phyloP scores from a whole-genome alignment of 768 basidiomycete species.

The Termitomyces bulborhizus region DNA sequence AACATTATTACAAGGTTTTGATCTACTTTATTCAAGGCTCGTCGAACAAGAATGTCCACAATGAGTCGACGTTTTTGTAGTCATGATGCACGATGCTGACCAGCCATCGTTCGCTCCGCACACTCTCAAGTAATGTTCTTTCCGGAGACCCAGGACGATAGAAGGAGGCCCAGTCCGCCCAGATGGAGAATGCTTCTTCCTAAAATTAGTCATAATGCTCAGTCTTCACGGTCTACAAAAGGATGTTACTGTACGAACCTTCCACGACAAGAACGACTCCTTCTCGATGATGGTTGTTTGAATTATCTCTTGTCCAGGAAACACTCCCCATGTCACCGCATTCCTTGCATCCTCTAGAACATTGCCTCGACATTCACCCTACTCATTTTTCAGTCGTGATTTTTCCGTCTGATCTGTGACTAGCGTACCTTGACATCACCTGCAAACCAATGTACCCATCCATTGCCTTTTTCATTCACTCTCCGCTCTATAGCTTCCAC shows the following conservation, averaged over 20 bases:
- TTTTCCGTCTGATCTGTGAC: neutral
- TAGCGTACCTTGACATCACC: constrained; percentile 64
- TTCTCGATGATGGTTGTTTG: constrained; percentile 96
- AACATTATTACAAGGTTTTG: constrained; percentile 7
- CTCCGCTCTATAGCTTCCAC: constrained; percentile 55
- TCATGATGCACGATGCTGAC: constrained; percentile 93
- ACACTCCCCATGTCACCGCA: constrained; percentile 98
- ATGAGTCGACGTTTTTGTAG: constrained; percentile 67
- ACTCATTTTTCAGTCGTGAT: neutral
- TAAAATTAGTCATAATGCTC: constrained; percentile 23
- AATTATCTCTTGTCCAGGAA: constrained; percentile 92
- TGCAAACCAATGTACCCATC: constrained; percentile 83
- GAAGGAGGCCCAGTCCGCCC: constrained; percentile 90
- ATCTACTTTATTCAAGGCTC: constrained; percentile 10
- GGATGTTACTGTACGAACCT: constrained; percentile 42
- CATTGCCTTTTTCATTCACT: constrained; percentile 46
- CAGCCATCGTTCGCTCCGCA: constrained; percentile 78
- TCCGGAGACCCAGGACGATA: constrained; percentile 74
- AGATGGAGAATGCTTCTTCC: constrained; percentile 96
- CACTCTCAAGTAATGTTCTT: constrained; percentile 62
- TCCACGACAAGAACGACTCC: constrained; percentile 95
- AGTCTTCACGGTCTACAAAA: neutral
- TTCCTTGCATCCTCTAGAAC: constrained; percentile 75
- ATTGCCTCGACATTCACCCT: constrained; percentile 82
- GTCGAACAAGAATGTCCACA: constrained; percentile 80